Base-by-base conservation (phyloP, 768 basidiomycete species). In the Cystofilobasidium macerans region DNA sequence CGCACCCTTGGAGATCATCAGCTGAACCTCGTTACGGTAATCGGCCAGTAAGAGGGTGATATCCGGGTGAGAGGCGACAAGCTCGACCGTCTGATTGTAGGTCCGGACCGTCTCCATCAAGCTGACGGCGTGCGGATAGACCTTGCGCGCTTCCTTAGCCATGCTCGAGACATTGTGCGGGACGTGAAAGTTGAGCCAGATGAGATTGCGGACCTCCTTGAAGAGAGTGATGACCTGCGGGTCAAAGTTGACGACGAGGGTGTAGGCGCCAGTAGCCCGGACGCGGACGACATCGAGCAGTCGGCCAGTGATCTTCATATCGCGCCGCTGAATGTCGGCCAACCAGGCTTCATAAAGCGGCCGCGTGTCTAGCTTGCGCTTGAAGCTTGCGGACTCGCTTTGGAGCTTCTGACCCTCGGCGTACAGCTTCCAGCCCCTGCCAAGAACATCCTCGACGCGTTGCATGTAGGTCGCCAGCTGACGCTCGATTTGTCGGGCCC, bases 351-450 rank as follows among this genome's bases (percentile, higher is more conserved):
- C 93, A 74, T 86, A 98, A 14, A 99, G 87, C 0, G 90, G 88
- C 13, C 85, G 82, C 0, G 93, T 95, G 74, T 98, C 92, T 57
- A 98, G 85, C 77, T 98, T 99, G 76, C 88, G 89, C 54, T 90
- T 85, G 82, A 99, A 99, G 0, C 90, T 87, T 5, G 83, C 79
- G 54, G 84, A 86, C 76, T 98, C 95, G 33, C 86, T 85, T 72
- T 97, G 91, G 1, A 99, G 85, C 72, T 92, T 94, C 77, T 97
- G 92, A 8, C 95, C 95, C 72, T 99, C 95, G n/a, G 94, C 93
- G 71, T 99, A 98, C 67, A 91, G 84, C 73, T 97, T 93, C 94
- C 95, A 99, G 9, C 91, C 94, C 76, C 91, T 94, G 7, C 94
- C 80, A 11, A 99, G 84, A 2, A 99, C 95, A 75, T 98, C 94